Evolutionary conservation across 768 basidiomycete species (phyloP), one percentile per base, ranked within the genome.

Genomic region (Serendipita indica): DNA sequence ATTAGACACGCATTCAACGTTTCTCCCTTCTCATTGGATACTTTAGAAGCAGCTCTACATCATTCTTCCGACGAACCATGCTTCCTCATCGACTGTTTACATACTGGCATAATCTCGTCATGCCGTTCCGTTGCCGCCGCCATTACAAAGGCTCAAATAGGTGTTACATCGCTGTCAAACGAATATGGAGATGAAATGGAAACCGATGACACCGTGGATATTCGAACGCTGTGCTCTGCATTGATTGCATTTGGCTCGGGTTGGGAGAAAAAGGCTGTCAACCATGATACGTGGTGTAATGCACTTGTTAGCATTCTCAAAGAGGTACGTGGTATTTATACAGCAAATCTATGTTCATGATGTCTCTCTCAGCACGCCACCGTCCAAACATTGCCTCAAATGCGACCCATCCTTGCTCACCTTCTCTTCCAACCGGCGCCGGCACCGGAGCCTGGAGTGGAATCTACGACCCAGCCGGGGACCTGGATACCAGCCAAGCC

Each of bases 1-100:
- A 10, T 39, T 62, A 96, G 94, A 3, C 83, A 86, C 76, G 85
- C 93, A 1, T 75, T 98, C 14, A 83, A 86, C 62, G 71, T 99
- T 16, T 93, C 93, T 12, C 74, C 83, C 12, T 88, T 97, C 68
- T 84, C 92, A 0, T 74, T 99, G 65, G 96, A 99, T 69, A 94
- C 98, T 66, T 88, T 86, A 67, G 91, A 92, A 66, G 79, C 82
- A 60, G 85, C 92, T 0, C 73, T 98, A 30, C 83, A 84, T 52
- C 94, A 98, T 70, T 75, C 79, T 30, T 69, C 75, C 49, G 61
- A 71, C 49, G 87, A 94, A 2, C 78, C 83, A 2, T 93, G 90
- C 64, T 65, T 77, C 16, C 74, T 99, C 43, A 78, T 98, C 49
- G 49, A 54, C n/a, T 25, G 20, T n/a, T 28, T 54, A 7, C 49